phyloP scores from a whole-genome alignment of 192 early-diverging fungal species.

The Gaertneriomyces sp. region DNA sequence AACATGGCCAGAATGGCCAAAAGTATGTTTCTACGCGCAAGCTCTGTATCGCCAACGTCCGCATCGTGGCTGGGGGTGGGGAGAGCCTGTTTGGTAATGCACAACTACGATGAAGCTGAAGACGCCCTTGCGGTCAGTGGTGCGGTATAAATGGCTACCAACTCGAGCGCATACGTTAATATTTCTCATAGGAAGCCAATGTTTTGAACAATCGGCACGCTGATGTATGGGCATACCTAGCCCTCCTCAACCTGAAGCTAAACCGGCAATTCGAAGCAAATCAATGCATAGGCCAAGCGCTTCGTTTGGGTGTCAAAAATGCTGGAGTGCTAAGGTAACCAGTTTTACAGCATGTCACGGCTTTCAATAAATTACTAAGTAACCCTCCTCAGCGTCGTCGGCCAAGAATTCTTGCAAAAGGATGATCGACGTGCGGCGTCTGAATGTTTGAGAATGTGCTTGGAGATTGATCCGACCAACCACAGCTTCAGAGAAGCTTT shows the following conservation, averaged over 20 bases:
- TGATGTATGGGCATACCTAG: constrained; percentile 54
- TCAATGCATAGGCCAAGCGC: constrained; percentile 50
- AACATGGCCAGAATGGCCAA: constrained; percentile 41
- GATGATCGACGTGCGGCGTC: constrained; percentile 33
- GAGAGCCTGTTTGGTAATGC: constrained; percentile 46
- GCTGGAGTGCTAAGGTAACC: constrained; percentile 38
- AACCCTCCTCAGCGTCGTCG: constrained; percentile 25
- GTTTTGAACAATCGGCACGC: constrained; percentile 53
- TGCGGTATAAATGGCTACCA: not conserved
- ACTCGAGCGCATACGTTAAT: not conserved
- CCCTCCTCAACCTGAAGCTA: constrained; percentile 42
- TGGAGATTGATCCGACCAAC: constrained; percentile 43
- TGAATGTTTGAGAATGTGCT: constrained; percentile 46
- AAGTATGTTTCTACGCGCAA: constrained; percentile 51
- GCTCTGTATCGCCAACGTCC: constrained; percentile 36
- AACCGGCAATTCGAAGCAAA: constrained; percentile 49
- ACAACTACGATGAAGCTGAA: constrained; percentile 51
- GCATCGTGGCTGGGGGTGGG: constrained; percentile 53
- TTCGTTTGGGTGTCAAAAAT: constrained; percentile 47
- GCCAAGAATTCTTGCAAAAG: constrained; percentile 29
- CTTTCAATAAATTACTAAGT: not conserved
- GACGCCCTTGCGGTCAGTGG: constrained; percentile 48
- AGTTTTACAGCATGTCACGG: not conserved
- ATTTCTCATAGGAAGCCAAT: constrained; percentile 52
- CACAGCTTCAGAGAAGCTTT: constrained; percentile 20